Base-by-base conservation (phyloP, 139 green algal species). In the Tetratostichococcus sp. region DNA sequence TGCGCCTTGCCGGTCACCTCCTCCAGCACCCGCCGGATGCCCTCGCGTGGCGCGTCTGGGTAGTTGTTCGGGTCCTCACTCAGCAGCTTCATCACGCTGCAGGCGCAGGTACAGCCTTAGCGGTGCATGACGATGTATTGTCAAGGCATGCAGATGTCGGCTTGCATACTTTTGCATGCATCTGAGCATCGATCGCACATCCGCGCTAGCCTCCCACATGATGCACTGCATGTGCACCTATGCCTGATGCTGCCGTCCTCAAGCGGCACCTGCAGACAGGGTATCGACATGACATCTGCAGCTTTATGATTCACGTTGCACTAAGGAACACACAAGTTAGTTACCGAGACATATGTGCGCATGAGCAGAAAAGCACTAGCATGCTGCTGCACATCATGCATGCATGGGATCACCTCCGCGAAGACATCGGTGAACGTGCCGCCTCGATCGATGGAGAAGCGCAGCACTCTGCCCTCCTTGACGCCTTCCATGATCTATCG, bases 401-500 rank as follows among this genome's bases (percentile, higher is more conserved):
- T 50, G 39, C n/a, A n/a, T 50, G 39, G 8, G 11, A 59, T 4
- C 62, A 93, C 92, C 85, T 97, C 87, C 0, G 94, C 95, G 75
- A 94, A 98, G 0, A 99, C 89, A 70, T 99, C 96, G 1, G 96
- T 99, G 82, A 99, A 99, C 0, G 96, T 98, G 23, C 96, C 96
- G 11, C 96, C 96, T 1, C 96, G 79, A 74, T 99, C 96, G n/a
- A 99, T 96, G 14, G 86, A 94, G 70, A 98, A 97, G 3, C 57
- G 14, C 59, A 82, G 28, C 28, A 5, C 34, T 33, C 35, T 39
- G 14, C 50, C 50, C 17, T 62, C 50, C 19, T 62, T 62, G 50
- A 26, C 50, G 19, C 50, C 50, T 26, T 62, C 50, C 50, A 62
- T 62, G 50, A 26, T 17, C 2, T 5, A 5, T 62, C 2, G 4